phyloP scores from a whole-genome alignment of 176 grass and related monocot genomes.

The Hsuehochloa calcarea region DNA sequence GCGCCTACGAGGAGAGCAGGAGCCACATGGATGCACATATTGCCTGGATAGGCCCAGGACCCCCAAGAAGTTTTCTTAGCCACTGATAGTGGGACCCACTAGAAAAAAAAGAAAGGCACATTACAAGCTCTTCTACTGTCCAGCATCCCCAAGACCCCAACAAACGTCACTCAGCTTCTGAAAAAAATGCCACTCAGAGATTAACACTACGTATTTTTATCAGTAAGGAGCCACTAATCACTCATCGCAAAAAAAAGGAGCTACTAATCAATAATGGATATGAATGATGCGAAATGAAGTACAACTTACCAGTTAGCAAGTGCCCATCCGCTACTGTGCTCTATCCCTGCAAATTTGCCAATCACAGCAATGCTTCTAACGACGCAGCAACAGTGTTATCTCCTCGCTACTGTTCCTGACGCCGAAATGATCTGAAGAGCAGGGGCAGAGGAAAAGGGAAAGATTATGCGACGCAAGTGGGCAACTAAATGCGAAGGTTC shows the following conservation, averaged over 20 bases:
- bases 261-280: background rate
- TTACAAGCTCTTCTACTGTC: background rate
- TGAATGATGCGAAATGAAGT: background rate
- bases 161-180: background rate
- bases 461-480: background rate
- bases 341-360: background rate
- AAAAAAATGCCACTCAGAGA: background rate
- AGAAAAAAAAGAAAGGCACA: background rate
- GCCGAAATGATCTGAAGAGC: conserved; percentile 11
- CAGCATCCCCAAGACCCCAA: background rate
- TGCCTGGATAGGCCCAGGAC: conserved; percentile 25
- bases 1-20: background rate
- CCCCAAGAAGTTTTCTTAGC: background rate
- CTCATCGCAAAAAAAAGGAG: background rate
- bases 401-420: conserved; percentile 25
- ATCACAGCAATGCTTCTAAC: background rate
- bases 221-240: background rate
- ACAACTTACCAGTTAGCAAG: conserved; percentile 25
- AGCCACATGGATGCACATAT: conserved; percentile 20
- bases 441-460: background rate
- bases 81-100: background rate
- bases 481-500: background rate
- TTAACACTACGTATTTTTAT: background rate
- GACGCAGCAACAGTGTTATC: conserved; percentile 31
- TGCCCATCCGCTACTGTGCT: background rate